These are phyloP conservation scores for Drechslerella stenobrocha DNA, from an alignment of 2,329 filamentous ascomycete genomes.

Conservation along the genomic window DNA sequence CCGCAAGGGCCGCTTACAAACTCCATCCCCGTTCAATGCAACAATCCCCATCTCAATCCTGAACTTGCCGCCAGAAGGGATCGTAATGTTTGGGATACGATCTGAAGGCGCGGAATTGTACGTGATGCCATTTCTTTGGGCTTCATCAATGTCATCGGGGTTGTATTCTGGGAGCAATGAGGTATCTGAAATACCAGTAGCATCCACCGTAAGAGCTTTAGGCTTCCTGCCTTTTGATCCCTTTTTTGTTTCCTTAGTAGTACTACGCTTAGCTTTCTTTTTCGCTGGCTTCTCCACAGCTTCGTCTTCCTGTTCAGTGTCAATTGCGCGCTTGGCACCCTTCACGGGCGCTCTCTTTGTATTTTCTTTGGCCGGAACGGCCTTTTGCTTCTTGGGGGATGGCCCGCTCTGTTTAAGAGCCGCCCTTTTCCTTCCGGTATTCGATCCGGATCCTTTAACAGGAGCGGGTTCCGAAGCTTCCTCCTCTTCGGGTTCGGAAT, in stretches of 20 bases:
- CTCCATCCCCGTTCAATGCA: slow-evolving; percentile 1
- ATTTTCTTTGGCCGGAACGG: background rate
- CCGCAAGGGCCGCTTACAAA: slow-evolving; percentile 11
- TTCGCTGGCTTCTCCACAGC: background rate
- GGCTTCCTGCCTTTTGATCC: background rate
- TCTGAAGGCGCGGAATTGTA: slow-evolving; percentile 18
- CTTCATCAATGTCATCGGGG: slow-evolving; percentile 9
- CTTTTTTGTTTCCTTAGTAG: background rate
- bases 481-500: slow-evolving; percentile 4
- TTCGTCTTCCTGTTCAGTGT: slow-evolving; percentile 6
- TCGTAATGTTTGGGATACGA: slow-evolving; percentile 26
- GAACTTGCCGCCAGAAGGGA: slow-evolving; percentile 21
- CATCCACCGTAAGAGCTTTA: background rate
- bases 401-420: background rate
- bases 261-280: slow-evolving; percentile 1
- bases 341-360: background rate
- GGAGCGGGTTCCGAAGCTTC: slow-evolving; percentile 1
- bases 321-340: slow-evolving; percentile 3
- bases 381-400: slow-evolving; percentile 9
- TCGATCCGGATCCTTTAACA: background rate
- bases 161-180: slow-evolving; percentile 13
- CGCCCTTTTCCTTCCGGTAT: slow-evolving; percentile 9
- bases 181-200: background rate
- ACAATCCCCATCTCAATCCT: slow-evolving; percentile 18
- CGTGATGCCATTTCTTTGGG: background rate